A percentile compares a stretch with the other conserved stretches of the same genome.
These are phyloP conservation scores for Claviceps maximensis DNA, from an alignment of 2,329 filamentous ascomycete genomes.

Conservation along the genomic window DNA sequence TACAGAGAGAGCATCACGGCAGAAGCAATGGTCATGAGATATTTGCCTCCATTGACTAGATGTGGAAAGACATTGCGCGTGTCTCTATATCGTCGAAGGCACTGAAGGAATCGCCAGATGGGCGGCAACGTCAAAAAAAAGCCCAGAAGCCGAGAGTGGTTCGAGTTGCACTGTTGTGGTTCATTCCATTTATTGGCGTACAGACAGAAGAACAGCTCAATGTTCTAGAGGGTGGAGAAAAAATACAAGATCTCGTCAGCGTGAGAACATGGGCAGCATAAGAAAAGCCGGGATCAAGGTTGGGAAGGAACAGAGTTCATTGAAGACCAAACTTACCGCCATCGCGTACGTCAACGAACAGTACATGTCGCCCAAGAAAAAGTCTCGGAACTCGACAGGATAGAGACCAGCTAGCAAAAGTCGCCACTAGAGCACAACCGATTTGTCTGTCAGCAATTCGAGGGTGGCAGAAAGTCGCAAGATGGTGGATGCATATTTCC, in stretches of 20 bases:
- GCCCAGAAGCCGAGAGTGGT: conserved; percentile 67
- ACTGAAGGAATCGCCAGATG: conserved; percentile 85
- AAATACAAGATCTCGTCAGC: background rate
- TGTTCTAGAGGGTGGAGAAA: conserved; percentile 43
- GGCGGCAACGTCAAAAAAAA: conserved; percentile 76
- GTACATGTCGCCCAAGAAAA: conserved; percentile 95
- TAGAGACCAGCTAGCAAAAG: conserved; percentile 75
- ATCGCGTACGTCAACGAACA: conserved; percentile 88
- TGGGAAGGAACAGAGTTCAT: background rate
- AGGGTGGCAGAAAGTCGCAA: too few relatives aligned
- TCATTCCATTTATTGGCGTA: conserved; percentile 69
- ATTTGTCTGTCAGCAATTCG: background rate
- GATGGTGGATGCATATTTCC: too few relatives aligned
- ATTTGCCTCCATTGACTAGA: conserved; percentile 85
- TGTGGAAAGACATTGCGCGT: conserved; percentile 84
- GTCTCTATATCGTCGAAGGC: conserved; percentile 76
- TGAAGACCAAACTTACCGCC: conserved; percentile 46
- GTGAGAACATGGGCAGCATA: too few relatives aligned
- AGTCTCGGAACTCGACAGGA: conserved; percentile 91
- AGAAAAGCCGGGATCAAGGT: background rate
- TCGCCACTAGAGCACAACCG: conserved; percentile 48
- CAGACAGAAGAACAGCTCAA: conserved; percentile 87
- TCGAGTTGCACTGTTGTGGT: conserved; percentile 70
- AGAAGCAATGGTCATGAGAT: conserved; percentile 68
- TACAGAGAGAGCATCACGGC: conserved; percentile 72